A percentile compares a stretch with the other conserved stretches of the same genome.
phyloP scores from a whole-genome alignment of 495 filamentous ascomycete species.

The Podospora sp. region DNA sequence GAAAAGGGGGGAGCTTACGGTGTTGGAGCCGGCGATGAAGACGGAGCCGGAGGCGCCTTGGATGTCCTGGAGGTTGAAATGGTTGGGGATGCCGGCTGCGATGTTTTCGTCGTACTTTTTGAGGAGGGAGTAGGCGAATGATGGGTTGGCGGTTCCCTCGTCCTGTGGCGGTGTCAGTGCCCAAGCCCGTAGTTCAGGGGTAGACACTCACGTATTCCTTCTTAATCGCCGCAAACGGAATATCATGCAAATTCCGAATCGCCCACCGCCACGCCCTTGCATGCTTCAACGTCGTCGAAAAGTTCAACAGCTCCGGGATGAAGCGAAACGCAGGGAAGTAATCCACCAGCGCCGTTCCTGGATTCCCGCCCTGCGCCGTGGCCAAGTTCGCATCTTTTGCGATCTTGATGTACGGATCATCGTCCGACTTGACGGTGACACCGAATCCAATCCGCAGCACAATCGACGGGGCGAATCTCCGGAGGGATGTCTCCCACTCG shows the following conservation, averaged over 20 bases:
- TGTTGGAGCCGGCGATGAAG: conserved; percentile 3
- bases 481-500: neutral
- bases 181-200: no score
- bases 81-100: no score
- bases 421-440: neutral
- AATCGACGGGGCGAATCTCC: neutral
- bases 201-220: conserved; percentile 1
- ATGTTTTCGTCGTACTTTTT: no score
- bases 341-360: neutral
- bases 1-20: neutral
- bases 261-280: neutral
- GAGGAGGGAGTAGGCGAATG: no score
- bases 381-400: neutral
- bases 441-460: neutral
- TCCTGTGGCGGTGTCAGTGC: no score
- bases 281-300: neutral
- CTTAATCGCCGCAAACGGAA: neutral
- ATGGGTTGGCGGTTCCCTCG: no score
- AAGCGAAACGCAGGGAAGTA: neutral
- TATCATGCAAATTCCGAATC: neutral
- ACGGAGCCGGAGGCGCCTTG: conserved; percentile 1
- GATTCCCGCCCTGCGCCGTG: neutral
- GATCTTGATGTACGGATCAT: conserved; percentile 6
- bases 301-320: neutral
- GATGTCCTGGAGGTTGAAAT: no score